Conservation (phyloP, 2,329 filamentous ascomycete genomes). For the Teratosphaeria viscida region DNA sequence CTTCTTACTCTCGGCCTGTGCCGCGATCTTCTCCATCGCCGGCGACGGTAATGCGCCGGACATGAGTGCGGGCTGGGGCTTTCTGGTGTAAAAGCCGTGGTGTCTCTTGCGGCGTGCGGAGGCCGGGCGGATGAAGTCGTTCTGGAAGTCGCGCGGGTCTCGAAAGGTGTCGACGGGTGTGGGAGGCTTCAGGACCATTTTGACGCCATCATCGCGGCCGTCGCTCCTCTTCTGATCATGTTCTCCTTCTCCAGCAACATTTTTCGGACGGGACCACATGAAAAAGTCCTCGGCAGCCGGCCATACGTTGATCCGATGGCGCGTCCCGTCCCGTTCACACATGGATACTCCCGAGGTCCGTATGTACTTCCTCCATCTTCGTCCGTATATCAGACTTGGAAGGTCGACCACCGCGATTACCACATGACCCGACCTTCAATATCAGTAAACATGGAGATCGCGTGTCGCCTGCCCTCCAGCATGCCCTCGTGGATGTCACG, state of each 20-base stretch:
- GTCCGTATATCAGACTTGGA: no score
- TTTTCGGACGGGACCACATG: not conserved
- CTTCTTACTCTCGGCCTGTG: slow-evolving; percentile 14
- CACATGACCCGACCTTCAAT: not conserved
- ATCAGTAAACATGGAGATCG: not conserved
- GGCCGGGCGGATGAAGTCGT: slow-evolving; percentile 17
- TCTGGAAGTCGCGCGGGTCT: not conserved
- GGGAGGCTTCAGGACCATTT: not conserved
- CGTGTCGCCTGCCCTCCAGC: not conserved
- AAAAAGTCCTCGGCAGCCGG: not conserved
- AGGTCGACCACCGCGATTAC: not conserved
- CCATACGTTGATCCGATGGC: not conserved
- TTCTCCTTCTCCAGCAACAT: not conserved
- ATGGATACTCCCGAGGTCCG: no score
- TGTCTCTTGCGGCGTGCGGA: slow-evolving; percentile 15
- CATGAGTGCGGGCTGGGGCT: slow-evolving; percentile 21
- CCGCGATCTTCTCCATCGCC: slow-evolving; percentile 14
- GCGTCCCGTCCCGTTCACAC: not conserved
- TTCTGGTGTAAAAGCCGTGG: slow-evolving; percentile 8
- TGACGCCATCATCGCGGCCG: not conserved
- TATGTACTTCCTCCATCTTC: no score
- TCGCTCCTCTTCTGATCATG: not conserved
- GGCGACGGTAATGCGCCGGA: slow-evolving; percentile 23
- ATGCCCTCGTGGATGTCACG: not conserved
- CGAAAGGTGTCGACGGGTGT: not conserved